These are phyloP conservation scores for Scheffersomyces illinoinensis DNA, from an alignment of 1,139 yeast species.

Conservation along the genomic window DNA sequence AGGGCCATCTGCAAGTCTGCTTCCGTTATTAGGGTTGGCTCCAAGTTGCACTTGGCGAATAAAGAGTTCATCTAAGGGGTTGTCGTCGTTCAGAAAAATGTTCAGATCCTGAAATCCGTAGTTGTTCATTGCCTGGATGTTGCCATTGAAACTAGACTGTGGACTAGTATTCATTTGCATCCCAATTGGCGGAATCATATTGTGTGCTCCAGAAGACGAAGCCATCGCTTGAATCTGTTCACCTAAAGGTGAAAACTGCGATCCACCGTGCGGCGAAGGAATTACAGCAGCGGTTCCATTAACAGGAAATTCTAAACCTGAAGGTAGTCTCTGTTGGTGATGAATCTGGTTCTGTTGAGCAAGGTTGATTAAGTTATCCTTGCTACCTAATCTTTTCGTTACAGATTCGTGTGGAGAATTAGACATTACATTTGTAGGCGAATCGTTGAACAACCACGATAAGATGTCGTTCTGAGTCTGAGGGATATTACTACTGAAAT, in stretches of 20 bases:
- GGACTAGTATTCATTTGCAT: not conserved
- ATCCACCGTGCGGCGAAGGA: constrained; percentile 13
- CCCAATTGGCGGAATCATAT: not conserved
- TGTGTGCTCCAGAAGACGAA: not conserved
- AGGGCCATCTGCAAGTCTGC: not conserved
- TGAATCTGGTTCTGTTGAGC: constrained; percentile 1
- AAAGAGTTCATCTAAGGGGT: constrained; percentile 43
- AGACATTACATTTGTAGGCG: constrained; percentile 10
- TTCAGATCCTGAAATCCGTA: constrained; percentile 32
- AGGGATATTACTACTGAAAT: constrained; percentile 5
- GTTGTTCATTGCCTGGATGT: constrained; percentile 5
- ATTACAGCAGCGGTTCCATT: not conserved
- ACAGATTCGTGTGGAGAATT: constrained; percentile 3
- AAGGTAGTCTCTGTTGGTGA: not conserved
- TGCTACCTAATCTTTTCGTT: constrained; percentile 1
- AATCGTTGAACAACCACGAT: constrained; percentile 41
- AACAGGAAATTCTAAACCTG: not conserved
- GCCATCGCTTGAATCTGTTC: not conserved
- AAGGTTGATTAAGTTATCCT: not conserved
- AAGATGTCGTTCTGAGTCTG: constrained; percentile 37
- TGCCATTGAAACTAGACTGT: not conserved
- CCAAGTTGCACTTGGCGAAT: constrained; percentile 8
- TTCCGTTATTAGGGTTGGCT: not conserved
- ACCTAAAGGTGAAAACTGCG: constrained; percentile 6
- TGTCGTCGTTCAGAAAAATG: constrained; percentile 37